A percentile compares a stretch with the other conserved stretches of the same genome.
Evolutionary conservation across 352 stramenopile genomes (phyloP).

Genomic region (Phytophthora sojae): DNA sequence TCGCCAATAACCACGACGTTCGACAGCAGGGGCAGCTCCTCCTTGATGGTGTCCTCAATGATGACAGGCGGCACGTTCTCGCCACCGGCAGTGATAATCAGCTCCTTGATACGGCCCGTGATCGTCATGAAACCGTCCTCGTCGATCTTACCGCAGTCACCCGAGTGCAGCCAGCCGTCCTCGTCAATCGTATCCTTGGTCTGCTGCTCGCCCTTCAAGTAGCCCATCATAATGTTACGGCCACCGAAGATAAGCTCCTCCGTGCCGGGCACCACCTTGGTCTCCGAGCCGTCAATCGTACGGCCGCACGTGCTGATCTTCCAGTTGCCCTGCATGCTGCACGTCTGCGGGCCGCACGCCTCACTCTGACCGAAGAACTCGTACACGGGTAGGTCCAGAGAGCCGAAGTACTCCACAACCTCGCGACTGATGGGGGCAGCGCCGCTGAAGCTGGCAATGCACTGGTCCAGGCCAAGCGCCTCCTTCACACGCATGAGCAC

Average conservation of each 20-base stretch:
- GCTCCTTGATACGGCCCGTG: slow-evolving; percentile 96
- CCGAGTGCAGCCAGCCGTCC: slow-evolving; percentile 94
- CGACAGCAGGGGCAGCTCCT: slow-evolving; percentile 84
- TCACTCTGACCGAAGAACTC: slow-evolving; percentile 96
- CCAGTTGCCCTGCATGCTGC: slow-evolving; percentile 83
- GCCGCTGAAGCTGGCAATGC: slow-evolving; percentile 71
- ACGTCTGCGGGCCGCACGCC: slow-evolving; percentile 85
- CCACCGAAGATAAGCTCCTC: slow-evolving; percentile 82
- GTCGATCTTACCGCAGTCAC: slow-evolving; percentile 93
- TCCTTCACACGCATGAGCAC: slow-evolving; percentile 90
- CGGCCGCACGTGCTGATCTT: slow-evolving; percentile 88
- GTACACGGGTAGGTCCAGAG: slow-evolving; percentile 94
- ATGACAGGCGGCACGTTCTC: slow-evolving; percentile 95
- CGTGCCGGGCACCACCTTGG: slow-evolving; percentile 61
- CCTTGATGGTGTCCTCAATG: slow-evolving; percentile 93
- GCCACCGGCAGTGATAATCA: slow-evolving; percentile 96
- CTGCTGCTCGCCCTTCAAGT: slow-evolving; percentile 81
- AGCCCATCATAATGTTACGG: slow-evolving; percentile 92
- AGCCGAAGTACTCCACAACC: slow-evolving; percentile 95
- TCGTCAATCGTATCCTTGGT: slow-evolving; percentile 92
- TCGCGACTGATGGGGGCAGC: slow-evolving; percentile 94
- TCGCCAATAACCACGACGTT: slow-evolving; percentile 95
- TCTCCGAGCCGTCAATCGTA: slow-evolving; percentile 78
- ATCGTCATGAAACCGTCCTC: slow-evolving; percentile 94
- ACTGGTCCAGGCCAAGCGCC: slow-evolving; percentile 92